These are phyloP conservation scores for Buxus sempervirens DNA, from an alignment of 164 flowering plant species.

Conservation along the genomic window DNA sequence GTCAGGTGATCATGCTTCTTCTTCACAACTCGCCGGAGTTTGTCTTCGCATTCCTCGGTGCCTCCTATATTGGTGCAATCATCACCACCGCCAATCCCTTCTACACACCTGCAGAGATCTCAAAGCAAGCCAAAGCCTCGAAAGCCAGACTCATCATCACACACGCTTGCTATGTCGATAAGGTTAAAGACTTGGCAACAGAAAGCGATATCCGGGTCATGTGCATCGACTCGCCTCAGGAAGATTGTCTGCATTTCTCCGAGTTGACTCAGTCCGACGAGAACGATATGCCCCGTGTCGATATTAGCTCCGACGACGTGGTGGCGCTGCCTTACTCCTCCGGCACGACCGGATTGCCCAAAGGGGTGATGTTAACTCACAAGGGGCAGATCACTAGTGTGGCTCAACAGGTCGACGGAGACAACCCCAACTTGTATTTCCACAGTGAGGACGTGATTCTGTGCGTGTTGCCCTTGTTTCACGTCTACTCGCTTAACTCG, in stretches of 20 bases:
- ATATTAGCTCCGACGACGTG: conserved; percentile 63
- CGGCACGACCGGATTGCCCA: conserved; percentile 92
- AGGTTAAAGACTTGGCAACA: conserved; percentile 35
- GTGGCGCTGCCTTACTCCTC: conserved; percentile 91
- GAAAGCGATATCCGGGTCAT: conserved; percentile 39
- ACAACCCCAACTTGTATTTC: conserved; percentile 73
- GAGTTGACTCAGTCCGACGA: conserved; percentile 52
- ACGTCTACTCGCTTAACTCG: conserved; percentile 78
- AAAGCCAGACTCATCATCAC: conserved; percentile 53
- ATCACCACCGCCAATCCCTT: conserved; percentile 84
- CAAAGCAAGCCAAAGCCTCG: conserved; percentile 64
- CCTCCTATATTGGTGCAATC: conserved; percentile 62
- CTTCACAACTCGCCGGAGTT: conserved; percentile 82
- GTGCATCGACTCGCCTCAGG: conserved; percentile 43
- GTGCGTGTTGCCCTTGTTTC: conserved; percentile 81
- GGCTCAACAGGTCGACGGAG: conserved; percentile 94
- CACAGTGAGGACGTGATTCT: conserved; percentile 64
- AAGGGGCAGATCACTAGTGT: conserved; percentile 70
- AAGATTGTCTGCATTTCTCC: conserved; percentile 50
- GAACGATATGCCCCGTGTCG: conserved; percentile 40
- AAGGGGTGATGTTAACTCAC: conserved; percentile 90
- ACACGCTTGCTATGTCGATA: conserved; percentile 43
- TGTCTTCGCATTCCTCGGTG: conserved; percentile 79
- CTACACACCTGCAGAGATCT: conserved; percentile 64
- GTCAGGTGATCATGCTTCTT: conserved; percentile 72